Percentiles rank a stretch among this genome's conserved stretches.
Conservation (phyloP, 352 stramenopile species). For the Aphanomyces invadans region DNA sequence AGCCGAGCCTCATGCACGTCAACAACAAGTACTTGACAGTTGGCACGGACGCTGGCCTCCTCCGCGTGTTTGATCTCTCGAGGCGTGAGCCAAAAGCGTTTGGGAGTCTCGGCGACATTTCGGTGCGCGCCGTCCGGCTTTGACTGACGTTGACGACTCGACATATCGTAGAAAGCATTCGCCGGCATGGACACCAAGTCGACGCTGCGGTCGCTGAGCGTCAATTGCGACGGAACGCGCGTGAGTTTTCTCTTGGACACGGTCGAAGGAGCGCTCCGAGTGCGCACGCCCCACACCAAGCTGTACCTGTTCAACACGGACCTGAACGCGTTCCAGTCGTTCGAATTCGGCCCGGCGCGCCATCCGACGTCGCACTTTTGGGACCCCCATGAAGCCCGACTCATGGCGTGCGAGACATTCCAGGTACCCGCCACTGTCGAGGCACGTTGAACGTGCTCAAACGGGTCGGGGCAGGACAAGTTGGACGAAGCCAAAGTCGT, state of each 20-base stretch:
- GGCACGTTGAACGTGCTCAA: no score
- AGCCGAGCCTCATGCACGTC: constrained; percentile 68
- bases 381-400: constrained; percentile 77
- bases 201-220: constrained; percentile 55
- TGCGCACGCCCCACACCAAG: constrained; percentile 78
- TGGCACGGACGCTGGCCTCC: constrained; percentile 66
- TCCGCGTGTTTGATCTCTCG: constrained; percentile 86
- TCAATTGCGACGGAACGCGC: constrained; percentile 86
- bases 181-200: constrained; percentile 26
- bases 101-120: constrained; percentile 75
- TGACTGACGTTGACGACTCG: no score
- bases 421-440: constrained; percentile 13
- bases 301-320: constrained; percentile 88
- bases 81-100: constrained; percentile 78
- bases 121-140: no score
- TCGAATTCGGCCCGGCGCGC: constrained; percentile 75
- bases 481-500: constrained; percentile 2
- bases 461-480: no score
- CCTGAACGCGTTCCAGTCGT: constrained; percentile 83
- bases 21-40: constrained; percentile 89
- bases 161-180: constrained; percentile 48
- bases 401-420: constrained; percentile 78
- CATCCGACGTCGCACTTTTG: constrained; percentile 84
- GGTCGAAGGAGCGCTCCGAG: constrained; percentile 63
- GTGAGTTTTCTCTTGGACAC: constrained; percentile 82